Evolutionary conservation across 768 basidiomycete species (phyloP), one percentile per base, ranked within the genome.

Genomic region (Suillus hirtellus): DNA sequence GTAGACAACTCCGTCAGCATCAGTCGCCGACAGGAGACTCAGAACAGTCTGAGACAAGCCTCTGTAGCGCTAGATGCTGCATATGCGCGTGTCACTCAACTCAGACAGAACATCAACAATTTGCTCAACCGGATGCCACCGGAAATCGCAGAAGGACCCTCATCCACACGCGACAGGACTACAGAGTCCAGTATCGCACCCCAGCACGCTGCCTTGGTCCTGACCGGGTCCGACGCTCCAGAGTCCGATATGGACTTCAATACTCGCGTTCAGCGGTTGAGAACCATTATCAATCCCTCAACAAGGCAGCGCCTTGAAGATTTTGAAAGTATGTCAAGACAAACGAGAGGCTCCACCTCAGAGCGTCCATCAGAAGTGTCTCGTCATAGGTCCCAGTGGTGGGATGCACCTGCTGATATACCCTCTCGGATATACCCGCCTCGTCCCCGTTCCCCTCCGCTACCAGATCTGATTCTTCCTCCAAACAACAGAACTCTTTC

Each of bases 31-130:
- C 60, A 61, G 47, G 73, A 76, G 42, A 74, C 77, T 55, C 78
- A 78, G 61, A 71, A 71, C 53, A 79, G 67, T 69, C 73, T 86
- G 37, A 81, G 81, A 40, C 78, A 81, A 61, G 83, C 84, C n/a
- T 81, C 85, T 46, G 74, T 76, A n/a, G 82, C 82, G 8, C 75
- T 87, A 44, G 83, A 86, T 60, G 79, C 80, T 42, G 86, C 84
- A 24, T 85, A 84, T 71, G 79, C 77, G 65, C 81, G 83, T 53
- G 82, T 87, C 69, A 79, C 80, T 56, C 81, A 83, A 71, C 80
- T 86, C 58, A 81, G 86, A 63, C 80, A 79, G 37, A 84, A 78
- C 65, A 77, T 88, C 42, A 73, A 81, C 59, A 77, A 78, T 63
- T 72, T 85, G 64, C 65, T 76, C 68, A 70, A 69, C 65, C 71